Conservation (phyloP, 768 basidiomycete species). For the Auriscalpium vulgare region DNA sequence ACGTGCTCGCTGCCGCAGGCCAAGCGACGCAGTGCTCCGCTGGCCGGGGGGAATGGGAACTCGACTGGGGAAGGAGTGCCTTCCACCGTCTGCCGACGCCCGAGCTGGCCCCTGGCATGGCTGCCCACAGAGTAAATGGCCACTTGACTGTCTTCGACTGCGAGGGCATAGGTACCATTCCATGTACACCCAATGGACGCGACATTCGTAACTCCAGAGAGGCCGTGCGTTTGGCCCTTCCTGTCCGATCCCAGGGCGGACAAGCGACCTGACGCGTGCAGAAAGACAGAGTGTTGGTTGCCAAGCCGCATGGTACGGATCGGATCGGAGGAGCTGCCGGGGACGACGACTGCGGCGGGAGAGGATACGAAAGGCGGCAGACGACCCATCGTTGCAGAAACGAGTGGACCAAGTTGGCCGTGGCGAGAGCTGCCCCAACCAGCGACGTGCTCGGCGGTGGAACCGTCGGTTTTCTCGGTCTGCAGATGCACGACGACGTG, state of each 20-base stretch:
- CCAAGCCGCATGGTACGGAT: slow-evolving; percentile 33
- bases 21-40: slow-evolving; percentile 13
- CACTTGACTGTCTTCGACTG: slow-evolving; percentile 16
- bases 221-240: slow-evolving; percentile 54
- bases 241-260: slow-evolving; percentile 59
- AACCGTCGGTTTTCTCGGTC: slow-evolving; percentile 16
- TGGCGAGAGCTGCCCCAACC: slow-evolving; percentile 88
- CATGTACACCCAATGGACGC: slow-evolving; percentile 55
- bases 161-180: slow-evolving; percentile 64
- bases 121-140: slow-evolving; percentile 44
- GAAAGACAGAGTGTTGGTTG: slow-evolving; percentile 44
- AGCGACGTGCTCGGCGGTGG: slow-evolving; percentile 26
- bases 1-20: slow-evolving; percentile 83
- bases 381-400: slow-evolving; percentile 14
- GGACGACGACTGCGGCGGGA: slow-evolving; percentile 28
- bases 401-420: slow-evolving; percentile 63
- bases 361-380: slow-evolving; percentile 23
- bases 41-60: slow-evolving; percentile 18
- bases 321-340: slow-evolving; percentile 7
- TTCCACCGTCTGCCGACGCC: slow-evolving; percentile 23
- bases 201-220: slow-evolving; percentile 22
- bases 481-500: slow-evolving; percentile 52
- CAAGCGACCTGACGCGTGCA: slow-evolving; percentile 38
- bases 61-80: slow-evolving; percentile 20
- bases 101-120: slow-evolving; percentile 58